Base-by-base conservation (phyloP, 164 flowering plant genomes). In the Amborella trichopoda region DNA sequence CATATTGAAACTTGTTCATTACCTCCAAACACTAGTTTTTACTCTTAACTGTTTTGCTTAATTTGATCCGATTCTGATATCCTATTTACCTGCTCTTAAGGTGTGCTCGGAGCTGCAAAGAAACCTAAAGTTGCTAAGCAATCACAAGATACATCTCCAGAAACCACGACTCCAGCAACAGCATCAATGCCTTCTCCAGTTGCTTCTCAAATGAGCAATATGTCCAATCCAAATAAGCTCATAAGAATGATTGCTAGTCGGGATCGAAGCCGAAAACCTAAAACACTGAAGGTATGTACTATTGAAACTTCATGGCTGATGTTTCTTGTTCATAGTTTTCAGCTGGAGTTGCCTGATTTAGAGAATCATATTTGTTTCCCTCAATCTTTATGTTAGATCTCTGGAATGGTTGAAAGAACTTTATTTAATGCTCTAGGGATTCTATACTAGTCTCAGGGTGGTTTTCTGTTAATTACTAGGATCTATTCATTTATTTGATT, bases 201-300 rank as follows among this genome's bases (percentile, higher is more conserved):
- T 44, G 83, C 87, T 24, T 93, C 96, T 27, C 99, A 91, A 54
- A 76, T 90, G 91, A 86, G 93, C 68, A 87, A 91, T 59, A 78
- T 91, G 85, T 64, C 96, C 56, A 74, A 75, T 64, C 71, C 83
- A 40, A 91, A 58, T 66, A 88, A 75, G 68, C 57, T 84, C 23
- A 68, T 81, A 17, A 81, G 65, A 79, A 44, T 77, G 56, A 64
- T 81, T 58, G 68, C 74, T 60, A 83, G 76, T 24, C 76, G 90
- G 13, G 95, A 79, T 32, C 78, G 81, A 61, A 76, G 80, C 42
- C 73, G 77, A 69, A 88, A 88, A 67, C 9, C 57, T 23, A 91
- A 88, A 71, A 59, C 44, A 2, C 54, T 72, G 28, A 85, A 93
- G 96, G 99, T 93, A 74, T 54, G 25, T 11, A 22, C 23, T 23